phyloP scores from a whole-genome alignment of 1,139 yeast species.

The Sugiyamaella sp. region DNA sequence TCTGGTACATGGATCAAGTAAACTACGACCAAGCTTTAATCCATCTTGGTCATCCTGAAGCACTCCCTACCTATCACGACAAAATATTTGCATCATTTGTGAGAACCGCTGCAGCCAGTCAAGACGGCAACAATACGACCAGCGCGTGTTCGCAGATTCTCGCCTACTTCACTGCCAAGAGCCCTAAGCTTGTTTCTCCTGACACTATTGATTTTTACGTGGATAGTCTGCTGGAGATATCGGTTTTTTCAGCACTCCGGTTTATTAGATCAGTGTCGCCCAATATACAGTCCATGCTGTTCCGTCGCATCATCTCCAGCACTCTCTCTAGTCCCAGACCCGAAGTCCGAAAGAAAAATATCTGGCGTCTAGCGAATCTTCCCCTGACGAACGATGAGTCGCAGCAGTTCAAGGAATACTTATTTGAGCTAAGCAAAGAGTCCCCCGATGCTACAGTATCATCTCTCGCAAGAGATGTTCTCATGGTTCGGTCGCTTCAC shows the following conservation, averaged over 20 bases:
- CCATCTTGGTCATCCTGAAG: constrained; percentile 34
- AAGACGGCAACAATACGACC: constrained; percentile 9
- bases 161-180: constrained; percentile 31
- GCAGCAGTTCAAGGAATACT: constrained; percentile 25
- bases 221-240: constrained; percentile 28
- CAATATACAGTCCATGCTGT: constrained; percentile 22
- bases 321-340: constrained; percentile 14
- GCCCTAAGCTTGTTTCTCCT: constrained; percentile 27
- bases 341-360: constrained; percentile 20
- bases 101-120: constrained; percentile 10
- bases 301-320: constrained; percentile 27
- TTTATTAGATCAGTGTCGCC: constrained; percentile 33
- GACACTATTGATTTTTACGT: constrained; percentile 29
- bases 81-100: constrained; percentile 30
- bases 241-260: constrained; percentile 30
- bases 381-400: constrained; percentile 31
- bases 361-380: constrained; percentile 34
- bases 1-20: constrained; percentile 33
- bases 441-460: constrained; percentile 23
- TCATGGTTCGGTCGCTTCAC: constrained; percentile 33
- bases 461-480: constrained; percentile 31
- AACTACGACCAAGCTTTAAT: constrained; percentile 29
- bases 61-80: constrained; percentile 30
- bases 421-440: constrained; percentile 25
- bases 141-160: constrained; percentile 20